Conservation (phyloP, 805 yeast genomes). For the Candida sphagnicola region DNA sequence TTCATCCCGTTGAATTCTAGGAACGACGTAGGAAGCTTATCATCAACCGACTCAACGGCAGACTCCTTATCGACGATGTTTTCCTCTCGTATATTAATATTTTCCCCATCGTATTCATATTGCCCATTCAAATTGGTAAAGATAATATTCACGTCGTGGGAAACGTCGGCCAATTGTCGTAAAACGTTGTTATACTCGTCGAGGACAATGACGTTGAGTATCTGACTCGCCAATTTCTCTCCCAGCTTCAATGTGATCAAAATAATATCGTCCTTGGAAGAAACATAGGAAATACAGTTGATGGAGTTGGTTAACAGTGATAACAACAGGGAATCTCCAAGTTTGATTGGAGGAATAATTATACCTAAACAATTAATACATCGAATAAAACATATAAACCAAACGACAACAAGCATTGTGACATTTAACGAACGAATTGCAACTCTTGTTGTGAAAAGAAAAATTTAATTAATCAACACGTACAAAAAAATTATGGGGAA, state of each 20-base stretch:
- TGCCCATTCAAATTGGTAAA: constrained; percentile 31
- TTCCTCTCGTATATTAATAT: constrained; percentile 38
- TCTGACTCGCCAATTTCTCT: constrained; percentile 27
- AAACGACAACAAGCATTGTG: background rate
- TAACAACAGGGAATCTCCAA: constrained; percentile 24
- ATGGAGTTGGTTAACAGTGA: constrained; percentile 26
- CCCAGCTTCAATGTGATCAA: constrained; percentile 30
- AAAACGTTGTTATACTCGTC: constrained; percentile 34
- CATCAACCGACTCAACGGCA: background rate
- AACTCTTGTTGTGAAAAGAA: background rate
- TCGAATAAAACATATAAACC: background rate
- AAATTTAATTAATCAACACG: background rate
- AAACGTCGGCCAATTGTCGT: constrained; percentile 27
- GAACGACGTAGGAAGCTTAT: too few species aligned
- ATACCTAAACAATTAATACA: constrained; percentile 25
- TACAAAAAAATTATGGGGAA: background rate
- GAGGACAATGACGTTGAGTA: constrained; percentile 31
- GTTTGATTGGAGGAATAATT: constrained; percentile 28
- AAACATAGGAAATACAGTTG: constrained; percentile 34
- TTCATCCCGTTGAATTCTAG: constrained; percentile 9
- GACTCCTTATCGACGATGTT: constrained; percentile 15
- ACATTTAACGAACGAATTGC: background rate
- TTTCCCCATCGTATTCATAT: constrained; percentile 19
- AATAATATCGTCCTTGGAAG: constrained; percentile 34
- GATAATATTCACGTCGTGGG: constrained; percentile 28